Conservation (phyloP, 2,329 filamentous ascomycete species). For the Celoporthe dispersa region DNA sequence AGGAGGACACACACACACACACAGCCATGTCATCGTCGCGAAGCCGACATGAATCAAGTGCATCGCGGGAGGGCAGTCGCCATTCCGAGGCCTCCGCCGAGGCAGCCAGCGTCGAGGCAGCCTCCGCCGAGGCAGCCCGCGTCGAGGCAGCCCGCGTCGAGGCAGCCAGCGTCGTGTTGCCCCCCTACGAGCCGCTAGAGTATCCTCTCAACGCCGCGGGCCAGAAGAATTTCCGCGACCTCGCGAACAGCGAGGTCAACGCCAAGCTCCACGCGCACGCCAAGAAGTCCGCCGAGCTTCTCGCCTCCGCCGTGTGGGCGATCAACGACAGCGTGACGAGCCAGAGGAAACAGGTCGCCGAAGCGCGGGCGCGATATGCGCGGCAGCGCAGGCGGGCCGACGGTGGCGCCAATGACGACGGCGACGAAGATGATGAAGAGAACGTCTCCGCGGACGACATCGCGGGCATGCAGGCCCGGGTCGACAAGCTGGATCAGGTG, state of each 20-base stretch:
- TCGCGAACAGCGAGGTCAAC: constrained; percentile 47
- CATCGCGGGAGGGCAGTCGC: constrained; percentile 33
- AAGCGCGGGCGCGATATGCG: background rate
- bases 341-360: constrained; percentile 30
- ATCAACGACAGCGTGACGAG: constrained; percentile 51
- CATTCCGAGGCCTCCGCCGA: constrained; percentile 14
- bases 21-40: constrained; percentile 9
- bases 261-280: constrained; percentile 52
- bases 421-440: constrained; percentile 8
- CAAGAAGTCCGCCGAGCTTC: constrained; percentile 46
- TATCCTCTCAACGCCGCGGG: constrained; percentile 49
- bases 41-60: background rate
- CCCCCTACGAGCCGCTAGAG: constrained; percentile 54
- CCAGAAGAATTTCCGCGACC: constrained; percentile 46
- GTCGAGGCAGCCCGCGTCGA: too few species aligned
- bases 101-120: too few species aligned
- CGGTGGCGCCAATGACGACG: background rate
- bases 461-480: constrained; percentile 25
- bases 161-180: constrained; percentile 41
- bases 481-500: constrained; percentile 41
- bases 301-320: constrained; percentile 51
- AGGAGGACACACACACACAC: background rate
- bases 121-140: too few species aligned
- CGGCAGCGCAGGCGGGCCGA: constrained; percentile 1
- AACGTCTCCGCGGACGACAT: constrained; percentile 4